Evolutionary conservation across 345 rosid species (phyloP).

Genomic region (Litchi chinensis): DNA sequence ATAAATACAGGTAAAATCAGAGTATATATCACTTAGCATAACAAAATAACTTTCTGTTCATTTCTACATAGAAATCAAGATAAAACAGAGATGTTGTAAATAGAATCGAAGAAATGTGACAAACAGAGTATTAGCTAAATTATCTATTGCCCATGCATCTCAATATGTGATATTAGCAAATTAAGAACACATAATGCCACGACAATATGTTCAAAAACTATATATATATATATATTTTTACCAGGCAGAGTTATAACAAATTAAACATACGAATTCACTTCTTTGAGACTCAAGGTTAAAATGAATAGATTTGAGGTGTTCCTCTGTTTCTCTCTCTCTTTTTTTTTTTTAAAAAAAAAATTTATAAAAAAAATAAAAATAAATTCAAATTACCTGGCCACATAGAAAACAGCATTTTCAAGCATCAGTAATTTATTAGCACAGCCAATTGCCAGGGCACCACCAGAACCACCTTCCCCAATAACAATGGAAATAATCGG

Average conservation of each 20-base stretch:
- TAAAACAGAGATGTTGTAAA: neutral
- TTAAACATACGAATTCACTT: neutral
- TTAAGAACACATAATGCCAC: neutral
- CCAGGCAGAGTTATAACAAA: neutral
- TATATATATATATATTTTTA: neutral
- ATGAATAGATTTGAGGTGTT: neutral
- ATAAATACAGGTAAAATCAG: neutral
- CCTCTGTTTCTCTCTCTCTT: neutral
- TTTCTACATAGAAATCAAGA: neutral
- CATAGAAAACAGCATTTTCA: slow-evolving; percentile 94
- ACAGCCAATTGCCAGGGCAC: slow-evolving; percentile 97
- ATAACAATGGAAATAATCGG: slow-evolving; percentile 91
- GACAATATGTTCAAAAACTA: neutral
- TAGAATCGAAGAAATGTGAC: neutral
- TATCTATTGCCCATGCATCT: neutral
- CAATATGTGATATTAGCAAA: neutral
- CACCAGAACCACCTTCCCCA: slow-evolving; percentile 99
- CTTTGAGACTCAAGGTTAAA: neutral
- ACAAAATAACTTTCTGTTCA: neutral
- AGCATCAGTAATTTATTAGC: slow-evolving; percentile 92
- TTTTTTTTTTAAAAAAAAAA: slow-evolving; percentile 6
- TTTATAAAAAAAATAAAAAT: neutral
- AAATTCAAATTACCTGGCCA: slow-evolving; percentile 72
- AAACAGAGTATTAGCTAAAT: neutral
- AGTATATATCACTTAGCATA: neutral